Conservation (phyloP, 164 flowering plant genomes). For the Chloranthus sessilifolius region DNA sequence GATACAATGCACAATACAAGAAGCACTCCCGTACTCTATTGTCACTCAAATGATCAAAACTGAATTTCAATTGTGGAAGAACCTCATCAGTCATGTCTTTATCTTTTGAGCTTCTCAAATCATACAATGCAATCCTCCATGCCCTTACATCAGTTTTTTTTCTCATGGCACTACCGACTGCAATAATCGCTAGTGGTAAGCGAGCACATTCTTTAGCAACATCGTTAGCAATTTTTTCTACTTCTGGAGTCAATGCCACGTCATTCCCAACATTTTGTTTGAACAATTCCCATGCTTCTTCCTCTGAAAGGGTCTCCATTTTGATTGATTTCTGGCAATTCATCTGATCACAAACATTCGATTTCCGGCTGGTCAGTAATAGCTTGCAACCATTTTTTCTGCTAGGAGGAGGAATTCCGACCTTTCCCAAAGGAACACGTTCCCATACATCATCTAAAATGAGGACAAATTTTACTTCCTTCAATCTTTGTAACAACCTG, state of each 20-base stretch:
- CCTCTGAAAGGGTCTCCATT: background rate
- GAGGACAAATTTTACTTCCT: background rate
- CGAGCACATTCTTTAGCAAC: constrained; percentile 1
- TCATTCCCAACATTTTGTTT: background rate
- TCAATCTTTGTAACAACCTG: background rate
- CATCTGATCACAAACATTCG: background rate
- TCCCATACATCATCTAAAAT: constrained; percentile 5
- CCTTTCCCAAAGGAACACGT: background rate
- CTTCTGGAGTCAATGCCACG: background rate
- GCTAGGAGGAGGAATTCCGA: background rate
- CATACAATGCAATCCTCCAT: background rate
- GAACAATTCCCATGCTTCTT: constrained; percentile 1
- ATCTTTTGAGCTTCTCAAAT: background rate
- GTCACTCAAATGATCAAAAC: constrained; percentile 1
- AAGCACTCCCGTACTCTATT: background rate
- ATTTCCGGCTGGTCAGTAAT: background rate
- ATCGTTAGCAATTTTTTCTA: constrained; percentile 2
- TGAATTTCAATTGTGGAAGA: background rate
- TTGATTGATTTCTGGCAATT: background rate
- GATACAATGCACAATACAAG: constrained; percentile 4
- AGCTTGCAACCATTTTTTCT: background rate
- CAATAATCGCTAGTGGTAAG: background rate
- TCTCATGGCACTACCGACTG: constrained; percentile 7
- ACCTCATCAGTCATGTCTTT: background rate
- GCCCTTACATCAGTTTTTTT: background rate